Evolutionary conservation across 2,329 filamentous ascomycete species (phyloP).

Genomic region (Penicillium sp.): DNA sequence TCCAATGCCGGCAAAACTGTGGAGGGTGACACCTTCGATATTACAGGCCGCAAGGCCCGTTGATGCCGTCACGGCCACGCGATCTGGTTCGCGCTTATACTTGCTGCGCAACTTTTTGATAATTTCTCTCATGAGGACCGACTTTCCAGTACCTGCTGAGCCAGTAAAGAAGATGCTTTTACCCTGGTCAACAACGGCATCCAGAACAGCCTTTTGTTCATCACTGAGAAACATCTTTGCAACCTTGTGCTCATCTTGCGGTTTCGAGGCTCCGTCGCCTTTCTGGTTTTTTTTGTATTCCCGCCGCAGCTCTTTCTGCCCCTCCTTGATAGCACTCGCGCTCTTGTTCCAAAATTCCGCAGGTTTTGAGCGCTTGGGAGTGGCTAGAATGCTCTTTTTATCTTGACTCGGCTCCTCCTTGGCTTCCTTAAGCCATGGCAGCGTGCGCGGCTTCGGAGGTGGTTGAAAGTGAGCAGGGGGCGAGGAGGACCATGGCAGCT

Average conservation of each 20-base stretch:
- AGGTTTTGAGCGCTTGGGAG: conserved; percentile 45
- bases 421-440: conserved; percentile 56
- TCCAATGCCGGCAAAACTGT: conserved; percentile 94
- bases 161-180: conserved; percentile 98
- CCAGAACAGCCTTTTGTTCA: conserved; percentile 80
- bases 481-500: conserved; percentile 68
- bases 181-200: conserved; percentile 72
- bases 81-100: conserved; percentile 71
- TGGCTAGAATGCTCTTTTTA: conserved; percentile 33
- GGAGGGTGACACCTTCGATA: conserved; percentile 89
- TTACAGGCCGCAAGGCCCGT: conserved; percentile 96
- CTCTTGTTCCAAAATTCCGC: conserved; percentile 68
- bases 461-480: conserved; percentile 46
- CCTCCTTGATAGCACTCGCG: conserved; percentile 70
- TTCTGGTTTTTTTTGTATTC: conserved; percentile 53
- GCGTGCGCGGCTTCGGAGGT: conserved; percentile 59
- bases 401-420: conserved; percentile 31
- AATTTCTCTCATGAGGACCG: conserved; percentile 88
- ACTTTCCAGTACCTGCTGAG: conserved; percentile 94
- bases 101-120: conserved; percentile 78
- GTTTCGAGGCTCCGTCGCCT: conserved; percentile 42
- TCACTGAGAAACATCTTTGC: conserved; percentile 70
- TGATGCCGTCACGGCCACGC: conserved; percentile 89
- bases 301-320: conserved; percentile 69
- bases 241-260: conserved; percentile 39